A percentile compares a stretch with the other conserved stretches of the same genome.
phyloP scores from a whole-genome alignment of 2,329 filamentous ascomycete species.

The Phoma herbarum region DNA sequence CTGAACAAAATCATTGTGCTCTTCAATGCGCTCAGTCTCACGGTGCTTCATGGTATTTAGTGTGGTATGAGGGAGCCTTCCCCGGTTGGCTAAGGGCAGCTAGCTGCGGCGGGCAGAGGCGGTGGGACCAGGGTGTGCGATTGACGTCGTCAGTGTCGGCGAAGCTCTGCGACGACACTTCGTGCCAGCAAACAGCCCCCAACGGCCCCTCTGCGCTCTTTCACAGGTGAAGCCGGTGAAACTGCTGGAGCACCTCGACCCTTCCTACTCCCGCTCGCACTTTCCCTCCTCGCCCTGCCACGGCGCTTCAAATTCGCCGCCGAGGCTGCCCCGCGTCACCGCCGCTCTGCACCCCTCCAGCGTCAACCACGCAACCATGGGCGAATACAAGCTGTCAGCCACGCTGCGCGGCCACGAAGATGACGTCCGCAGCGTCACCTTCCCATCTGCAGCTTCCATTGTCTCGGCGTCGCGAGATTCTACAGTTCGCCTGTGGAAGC shows the following conservation, averaged over 20 bases:
- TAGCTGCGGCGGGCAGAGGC: conserved; percentile 8
- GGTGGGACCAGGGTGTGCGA: conserved; percentile 11
- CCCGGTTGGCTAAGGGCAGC: conserved; percentile 8
- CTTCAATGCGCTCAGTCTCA: conserved; percentile 18
- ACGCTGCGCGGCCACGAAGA: conserved; percentile 88
- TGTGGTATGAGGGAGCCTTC: conserved; percentile 7
- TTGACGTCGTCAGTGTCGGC: conserved; percentile 17
- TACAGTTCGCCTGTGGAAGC: conserved; percentile 87
- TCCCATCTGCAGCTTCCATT: conserved; percentile 74
- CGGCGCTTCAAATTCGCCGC: conserved; percentile 23
- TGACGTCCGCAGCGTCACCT: conserved; percentile 89
- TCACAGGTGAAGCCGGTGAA: conserved; percentile 12
- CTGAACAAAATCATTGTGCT: conserved; percentile 1
- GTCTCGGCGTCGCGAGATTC: conserved; percentile 91
- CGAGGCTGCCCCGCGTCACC: conserved; percentile 35
- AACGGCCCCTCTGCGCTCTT: conserved; percentile 1
- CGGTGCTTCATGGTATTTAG: conserved; percentile 11
- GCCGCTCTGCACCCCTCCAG: conserved; percentile 7
- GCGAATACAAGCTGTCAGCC: conserved; percentile 91
- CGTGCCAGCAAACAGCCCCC: conserved; percentile 11
- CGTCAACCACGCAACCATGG: conserved; percentile 61
- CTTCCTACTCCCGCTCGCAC: conserved; percentile 20
- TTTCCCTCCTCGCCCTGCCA: conserved; percentile 12
- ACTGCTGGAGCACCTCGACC: conserved; percentile 16
- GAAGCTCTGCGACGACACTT: conserved; percentile 11